These are phyloP conservation scores for Sclerotiophoma versabilis DNA, from an alignment of 2,329 filamentous ascomycete species.

Conservation along the genomic window DNA sequence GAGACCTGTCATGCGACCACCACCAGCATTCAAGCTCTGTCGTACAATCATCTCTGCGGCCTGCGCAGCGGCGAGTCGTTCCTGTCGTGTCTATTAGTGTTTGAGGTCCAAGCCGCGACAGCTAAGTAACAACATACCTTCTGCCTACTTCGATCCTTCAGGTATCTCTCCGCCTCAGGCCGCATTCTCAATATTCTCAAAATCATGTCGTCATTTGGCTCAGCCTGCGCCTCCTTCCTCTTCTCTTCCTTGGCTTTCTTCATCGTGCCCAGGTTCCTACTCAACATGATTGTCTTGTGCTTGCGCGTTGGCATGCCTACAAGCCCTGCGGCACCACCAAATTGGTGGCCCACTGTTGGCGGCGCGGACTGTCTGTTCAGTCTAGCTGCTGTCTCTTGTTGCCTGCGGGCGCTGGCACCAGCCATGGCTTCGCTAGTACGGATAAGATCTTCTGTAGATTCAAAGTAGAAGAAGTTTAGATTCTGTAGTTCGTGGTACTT, in stretches of 20 bases:
- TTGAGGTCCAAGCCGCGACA: neutral
- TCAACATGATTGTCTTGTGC: slow-evolving; percentile 80
- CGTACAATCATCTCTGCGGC: slow-evolving; percentile 94
- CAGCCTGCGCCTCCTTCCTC: slow-evolving; percentile 91
- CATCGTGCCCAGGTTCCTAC: slow-evolving; percentile 94
- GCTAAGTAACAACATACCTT: slow-evolving; percentile 58
- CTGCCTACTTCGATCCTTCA: slow-evolving; percentile 89
- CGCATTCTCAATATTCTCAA: slow-evolving; percentile 93
- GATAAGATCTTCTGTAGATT: slow-evolving; percentile 87
- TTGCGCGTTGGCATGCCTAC: slow-evolving; percentile 65
- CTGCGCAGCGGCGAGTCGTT: slow-evolving; percentile 85
- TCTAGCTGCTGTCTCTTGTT: slow-evolving; percentile 66
- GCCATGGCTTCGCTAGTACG: slow-evolving; percentile 97
- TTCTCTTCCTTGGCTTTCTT: slow-evolving; percentile 95
- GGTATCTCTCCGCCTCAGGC: slow-evolving; percentile 84
- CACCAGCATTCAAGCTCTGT: slow-evolving; percentile 77
- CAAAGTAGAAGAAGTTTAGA: slow-evolving; percentile 98
- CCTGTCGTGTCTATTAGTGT: slow-evolving; percentile 47
- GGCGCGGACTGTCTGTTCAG: slow-evolving; percentile 75
- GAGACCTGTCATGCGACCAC: slow-evolving; percentile 58
- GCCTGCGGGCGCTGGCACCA: slow-evolving; percentile 78
- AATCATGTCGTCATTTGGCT: slow-evolving; percentile 98
- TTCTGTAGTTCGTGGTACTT: slow-evolving; percentile 98
- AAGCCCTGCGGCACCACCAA: slow-evolving; percentile 61
- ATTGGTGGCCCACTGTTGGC: slow-evolving; percentile 61